Base-by-base conservation (phyloP, 352 stramenopile genomes). In the Phytophthora pistaciae region DNA sequence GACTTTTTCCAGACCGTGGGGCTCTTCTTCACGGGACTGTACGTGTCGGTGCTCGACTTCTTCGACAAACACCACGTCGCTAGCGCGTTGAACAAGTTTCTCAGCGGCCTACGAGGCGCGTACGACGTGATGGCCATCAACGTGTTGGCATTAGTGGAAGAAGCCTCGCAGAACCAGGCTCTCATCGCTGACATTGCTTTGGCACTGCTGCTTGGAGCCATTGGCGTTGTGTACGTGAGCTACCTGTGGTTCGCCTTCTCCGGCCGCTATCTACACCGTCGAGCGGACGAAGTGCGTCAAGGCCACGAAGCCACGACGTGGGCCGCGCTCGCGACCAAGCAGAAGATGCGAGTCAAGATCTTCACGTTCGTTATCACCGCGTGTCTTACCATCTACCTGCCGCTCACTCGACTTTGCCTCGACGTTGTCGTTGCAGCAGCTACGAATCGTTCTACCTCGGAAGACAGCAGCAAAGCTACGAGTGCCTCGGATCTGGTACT, bases 1-100 rank as follows among this genome's bases (percentile, higher is more conserved):
- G 80, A 88, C 21, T 88, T 84, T 42, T 73, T 74, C n/a, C 78
- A 85, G 55, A 83, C 75, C 0, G 65, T 78, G 2, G 77, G 75
- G 16, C 63, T 88, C 7, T 81, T 88, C 33, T 84, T 88, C 70
- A 70, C 67, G 16, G 74, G 75, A 7, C 53, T 88, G 31, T 84
- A 85, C 52, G 68, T 36, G 23, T 54, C 72, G 10, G 58, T 81
- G 8, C 38, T 81, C 3, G 57, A 76, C 5, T 74, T 57, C 40
- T 60, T 77, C 23, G 49, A 70, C 9, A 23, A 20, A 2, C 61
- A 81, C 21, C 64, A 75, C 13, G 50, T 77, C 16, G 62, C 64
- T 21, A 57, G 20, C 20, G 48, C 53, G 5, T 5, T 77, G 0
- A 70, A 44, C n/a, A 62, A 25, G 7, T 74, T 75, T 7, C 46